Evolutionary conservation across 2,329 filamentous ascomycete species (phyloP).

Genomic region (Fusarium sp.): DNA sequence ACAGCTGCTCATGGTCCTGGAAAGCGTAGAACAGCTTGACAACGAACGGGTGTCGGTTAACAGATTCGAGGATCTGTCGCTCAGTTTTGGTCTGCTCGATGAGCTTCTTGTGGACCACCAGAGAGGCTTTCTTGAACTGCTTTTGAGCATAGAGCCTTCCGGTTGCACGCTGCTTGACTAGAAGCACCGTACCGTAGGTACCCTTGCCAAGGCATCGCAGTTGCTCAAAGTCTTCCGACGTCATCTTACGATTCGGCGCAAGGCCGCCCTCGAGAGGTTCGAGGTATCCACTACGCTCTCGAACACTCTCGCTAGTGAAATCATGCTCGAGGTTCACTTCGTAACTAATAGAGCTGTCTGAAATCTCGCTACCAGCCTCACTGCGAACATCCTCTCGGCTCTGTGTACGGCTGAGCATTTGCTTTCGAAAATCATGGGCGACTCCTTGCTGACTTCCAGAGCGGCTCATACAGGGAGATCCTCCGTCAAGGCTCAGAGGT

Average conservation of each 20-base stretch:
- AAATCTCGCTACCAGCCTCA: conserved; percentile 67
- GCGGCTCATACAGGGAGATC: conserved; percentile 65
- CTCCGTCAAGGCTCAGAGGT: conserved; percentile 73
- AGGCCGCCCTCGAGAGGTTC: conserved; percentile 66
- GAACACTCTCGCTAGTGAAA: conserved; percentile 77
- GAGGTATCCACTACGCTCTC: conserved; percentile 56
- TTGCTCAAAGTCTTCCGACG: conserved; percentile 87
- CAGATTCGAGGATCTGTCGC: conserved; percentile 91
- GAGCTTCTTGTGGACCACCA: conserved; percentile 94
- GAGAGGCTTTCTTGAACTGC: conserved; percentile 96
- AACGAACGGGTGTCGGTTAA: conserved; percentile 96
- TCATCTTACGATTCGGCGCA: conserved; percentile 81
- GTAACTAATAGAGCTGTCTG: conserved; percentile 79
- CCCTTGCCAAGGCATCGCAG: conserved; percentile 95
- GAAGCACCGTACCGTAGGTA: conserved; percentile 91
- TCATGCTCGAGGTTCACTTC: conserved; percentile 87
- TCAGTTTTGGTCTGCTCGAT: conserved; percentile 98
- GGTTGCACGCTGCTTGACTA: conserved; percentile 89
- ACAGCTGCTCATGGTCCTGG: conserved; percentile 97
- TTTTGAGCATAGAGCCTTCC: conserved; percentile 96
- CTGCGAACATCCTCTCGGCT: conserved; percentile 68
- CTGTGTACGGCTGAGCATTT: conserved; percentile 64
- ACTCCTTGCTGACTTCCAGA: conserved; percentile 56
- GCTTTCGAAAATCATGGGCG: conserved; percentile 60
- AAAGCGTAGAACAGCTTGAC: conserved; percentile 99